These are phyloP conservation scores for Emmonsiellopsis sp. DNA, from an alignment of 2,329 filamentous ascomycete genomes.

Conservation along the genomic window DNA sequence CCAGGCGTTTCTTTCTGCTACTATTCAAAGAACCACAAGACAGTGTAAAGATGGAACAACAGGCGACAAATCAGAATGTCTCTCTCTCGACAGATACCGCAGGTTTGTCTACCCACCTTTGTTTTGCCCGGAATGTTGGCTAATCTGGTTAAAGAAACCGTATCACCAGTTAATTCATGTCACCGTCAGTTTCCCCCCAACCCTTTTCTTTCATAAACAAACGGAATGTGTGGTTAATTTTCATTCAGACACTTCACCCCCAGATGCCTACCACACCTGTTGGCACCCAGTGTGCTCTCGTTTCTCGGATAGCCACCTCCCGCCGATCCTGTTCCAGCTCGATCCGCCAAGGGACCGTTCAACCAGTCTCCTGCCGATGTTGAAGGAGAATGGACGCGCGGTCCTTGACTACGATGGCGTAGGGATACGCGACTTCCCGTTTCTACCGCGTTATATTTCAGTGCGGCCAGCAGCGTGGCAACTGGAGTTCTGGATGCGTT, in stretches of 20 bases:
- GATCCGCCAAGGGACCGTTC: constrained; percentile 10
- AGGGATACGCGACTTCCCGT: constrained; percentile 16
- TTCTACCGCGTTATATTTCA: constrained; percentile 23
- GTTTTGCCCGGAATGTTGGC: too few species aligned
- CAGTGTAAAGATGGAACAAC: too few species aligned
- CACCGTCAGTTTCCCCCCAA: not conserved
- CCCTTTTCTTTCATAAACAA: not conserved
- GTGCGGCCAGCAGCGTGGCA: constrained; percentile 19
- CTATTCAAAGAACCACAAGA: too few species aligned
- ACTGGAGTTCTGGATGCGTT: constrained; percentile 23
- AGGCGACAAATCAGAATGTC: too few species aligned
- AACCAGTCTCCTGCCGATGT: not conserved
- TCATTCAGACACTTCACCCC: not conserved
- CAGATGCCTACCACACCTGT: constrained; percentile 17
- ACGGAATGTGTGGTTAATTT: not conserved
- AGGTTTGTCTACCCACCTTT: too few species aligned
- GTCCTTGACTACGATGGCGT: constrained; percentile 9
- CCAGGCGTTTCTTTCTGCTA: too few species aligned
- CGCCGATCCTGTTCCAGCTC: constrained; percentile 18
- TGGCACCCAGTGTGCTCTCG: constrained; percentile 15
- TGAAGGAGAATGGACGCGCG: constrained; percentile 13
- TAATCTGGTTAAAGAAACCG: too few species aligned
- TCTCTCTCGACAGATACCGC: too few species aligned
- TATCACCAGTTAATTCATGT: too few species aligned
- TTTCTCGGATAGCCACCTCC: constrained; percentile 14